Evolutionary conservation across 2,329 filamentous ascomycete species (phyloP).

Genomic region (Pezizomycotina sp.): DNA sequence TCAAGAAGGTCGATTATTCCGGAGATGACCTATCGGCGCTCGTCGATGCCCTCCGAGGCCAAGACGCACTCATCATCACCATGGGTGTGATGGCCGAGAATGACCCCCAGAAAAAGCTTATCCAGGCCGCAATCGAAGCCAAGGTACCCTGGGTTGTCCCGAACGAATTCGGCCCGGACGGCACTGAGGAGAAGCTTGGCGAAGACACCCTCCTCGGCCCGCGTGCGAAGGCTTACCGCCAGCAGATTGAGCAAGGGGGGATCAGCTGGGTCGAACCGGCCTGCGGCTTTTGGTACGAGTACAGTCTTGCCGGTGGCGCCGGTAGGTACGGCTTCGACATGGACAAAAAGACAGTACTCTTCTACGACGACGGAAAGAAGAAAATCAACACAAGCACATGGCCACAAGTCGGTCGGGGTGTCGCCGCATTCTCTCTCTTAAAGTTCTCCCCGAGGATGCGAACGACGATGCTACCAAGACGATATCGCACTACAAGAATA

Average conservation of each 20-base stretch:
- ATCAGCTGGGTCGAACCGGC: conserved; percentile 33
- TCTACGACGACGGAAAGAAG: conserved; percentile 42
- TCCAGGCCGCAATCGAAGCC: conserved; percentile 40
- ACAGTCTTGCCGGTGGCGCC: conserved; percentile 31
- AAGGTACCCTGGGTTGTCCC: conserved; percentile 41
- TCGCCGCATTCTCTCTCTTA: conserved; percentile 37
- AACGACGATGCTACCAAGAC: conserved; percentile 29
- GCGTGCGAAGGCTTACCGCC: conserved; percentile 22
- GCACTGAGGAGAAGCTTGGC: conserved; percentile 30
- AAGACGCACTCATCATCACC: conserved; percentile 44
- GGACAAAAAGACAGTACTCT: conserved; percentile 27
- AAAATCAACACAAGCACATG: conserved; percentile 44
- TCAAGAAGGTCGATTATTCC: conserved; percentile 34
- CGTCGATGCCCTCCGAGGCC: conserved; percentile 36
- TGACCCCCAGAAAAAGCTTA: conserved; percentile 36
- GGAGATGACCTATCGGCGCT: conserved; percentile 32
- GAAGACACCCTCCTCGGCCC: conserved; percentile 25
- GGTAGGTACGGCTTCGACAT: conserved; percentile 37
- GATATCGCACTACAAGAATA: conserved; percentile 35
- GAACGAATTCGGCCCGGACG: conserved; percentile 34
- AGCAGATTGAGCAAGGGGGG: conserved; percentile 30
- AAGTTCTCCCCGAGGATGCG: conserved; percentile 26
- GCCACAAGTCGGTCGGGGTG: conserved; percentile 38
- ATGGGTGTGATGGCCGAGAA: conserved; percentile 32
- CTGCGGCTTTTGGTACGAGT: conserved; percentile 41